Base-by-base conservation (phyloP, 306 rosid species). In the Sicyos baderoa region DNA sequence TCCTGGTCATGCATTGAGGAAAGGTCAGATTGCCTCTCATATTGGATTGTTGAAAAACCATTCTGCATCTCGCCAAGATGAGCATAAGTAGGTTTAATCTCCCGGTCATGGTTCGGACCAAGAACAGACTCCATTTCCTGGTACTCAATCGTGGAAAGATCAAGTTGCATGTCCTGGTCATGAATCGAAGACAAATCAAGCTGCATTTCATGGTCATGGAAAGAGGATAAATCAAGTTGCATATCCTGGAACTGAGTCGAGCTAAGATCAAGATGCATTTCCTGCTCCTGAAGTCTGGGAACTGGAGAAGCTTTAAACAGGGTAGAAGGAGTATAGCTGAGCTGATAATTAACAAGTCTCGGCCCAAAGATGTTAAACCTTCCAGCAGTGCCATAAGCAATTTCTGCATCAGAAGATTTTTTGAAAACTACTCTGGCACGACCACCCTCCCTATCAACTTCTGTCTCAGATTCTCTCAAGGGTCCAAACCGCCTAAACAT, bases 401-500 rank as follows among this genome's bases (percentile, higher is more conserved):
- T 83, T 81, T 93, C 98, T 13, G 94, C 98, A 82, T 93, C 97
- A 55, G 83, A 68, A 76, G 83, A 72, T 78, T 76, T 88, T 78
- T 89, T 93, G 61, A 89, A 93, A 73, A 93, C 86, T 73, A 93
- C 98, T 81, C 96, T 86, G 10, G 98, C 98, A 68, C 96, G 94
- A 71, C 97, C 82, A 72, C 87, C 86, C 75, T 88, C 82, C 44
- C 88, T 81, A 77, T 89, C 97, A 52, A 93, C 97, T 80, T 89
- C 98, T 59, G 98, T 93, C 80, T 93, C 97, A 60, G 84, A 80
- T 79, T 88, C 94, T 82, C 81, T 86, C 12, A 93, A 76, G n/a
- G 97, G 91, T 72, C 98, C 98, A 82, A 93, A 93, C 37, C 87
- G 89, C 87, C 77, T 85, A 80, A 93, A 93, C 91, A 85, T 89